Evolutionary conservation across 257 asterid species (phyloP).

Genomic region (Ajuga chamaepitys): DNA sequence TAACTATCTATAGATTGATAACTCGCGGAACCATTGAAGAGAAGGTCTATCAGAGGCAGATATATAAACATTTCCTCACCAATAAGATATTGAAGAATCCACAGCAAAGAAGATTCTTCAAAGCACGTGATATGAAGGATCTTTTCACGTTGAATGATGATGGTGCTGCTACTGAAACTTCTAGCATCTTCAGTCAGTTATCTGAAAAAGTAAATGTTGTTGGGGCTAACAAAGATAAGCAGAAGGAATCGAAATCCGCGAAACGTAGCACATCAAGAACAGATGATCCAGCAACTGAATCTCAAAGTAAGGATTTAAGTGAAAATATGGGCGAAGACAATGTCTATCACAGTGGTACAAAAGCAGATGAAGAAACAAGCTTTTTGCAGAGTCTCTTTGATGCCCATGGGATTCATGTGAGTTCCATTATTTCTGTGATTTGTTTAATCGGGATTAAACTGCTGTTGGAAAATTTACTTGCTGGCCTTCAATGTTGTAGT

Average conservation of each 20-base stretch:
- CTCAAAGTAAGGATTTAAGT: slow-evolving; percentile 23
- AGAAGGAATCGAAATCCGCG: slow-evolving; percentile 18
- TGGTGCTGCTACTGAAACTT: slow-evolving; percentile 77
- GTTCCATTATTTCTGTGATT: slow-evolving; percentile 18
- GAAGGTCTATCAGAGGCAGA: slow-evolving; percentile 98
- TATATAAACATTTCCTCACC: slow-evolving; percentile 92
- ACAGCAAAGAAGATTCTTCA: slow-evolving; percentile 92
- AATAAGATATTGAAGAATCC: slow-evolving; percentile 94
- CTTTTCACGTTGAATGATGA: slow-evolving; percentile 83
- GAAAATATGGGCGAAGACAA: slow-evolving; percentile 25
- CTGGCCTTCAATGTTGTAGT: background rate
- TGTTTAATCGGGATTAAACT: background rate
- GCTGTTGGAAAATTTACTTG: background rate
- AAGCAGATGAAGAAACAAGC: slow-evolving; percentile 64
- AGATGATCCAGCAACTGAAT: slow-evolving; percentile 24
- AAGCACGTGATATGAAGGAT: slow-evolving; percentile 96
- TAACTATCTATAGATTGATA: slow-evolving; percentile 81
- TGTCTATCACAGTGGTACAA: slow-evolving; percentile 26
- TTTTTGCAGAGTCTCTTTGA: slow-evolving; percentile 74
- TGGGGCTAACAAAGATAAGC: slow-evolving; percentile 40
- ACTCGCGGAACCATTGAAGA: slow-evolving; percentile 98
- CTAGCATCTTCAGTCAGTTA: slow-evolving; percentile 73
- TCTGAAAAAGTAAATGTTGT: slow-evolving; percentile 58
- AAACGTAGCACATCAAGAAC: slow-evolving; percentile 17
- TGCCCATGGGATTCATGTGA: slow-evolving; percentile 89